Conservation (phyloP, 257 asterid species). For the Penstemon newberryi region DNA sequence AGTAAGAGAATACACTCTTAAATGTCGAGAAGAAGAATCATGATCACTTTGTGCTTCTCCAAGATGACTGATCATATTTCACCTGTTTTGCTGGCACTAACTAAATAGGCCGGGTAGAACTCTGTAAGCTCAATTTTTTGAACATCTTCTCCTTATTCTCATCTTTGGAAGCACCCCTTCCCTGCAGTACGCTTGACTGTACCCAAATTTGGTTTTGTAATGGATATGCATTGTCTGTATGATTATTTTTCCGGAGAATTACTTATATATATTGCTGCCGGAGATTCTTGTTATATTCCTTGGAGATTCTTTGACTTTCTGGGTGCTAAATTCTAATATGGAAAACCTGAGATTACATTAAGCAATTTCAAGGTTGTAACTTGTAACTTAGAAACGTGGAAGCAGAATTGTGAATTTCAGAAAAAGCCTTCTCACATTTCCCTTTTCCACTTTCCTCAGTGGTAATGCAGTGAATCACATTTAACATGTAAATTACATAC, state of each 20-base stretch:
- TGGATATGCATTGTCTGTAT: neutral
- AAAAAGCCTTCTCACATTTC: neutral
- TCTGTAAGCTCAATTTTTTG: too few relatives aligned
- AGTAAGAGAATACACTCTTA: too few relatives aligned
- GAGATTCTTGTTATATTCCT: neutral
- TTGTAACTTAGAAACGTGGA: neutral
- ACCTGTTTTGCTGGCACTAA: too few relatives aligned
- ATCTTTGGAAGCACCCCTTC: too few relatives aligned
- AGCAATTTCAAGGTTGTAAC: neutral
- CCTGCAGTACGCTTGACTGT: too few relatives aligned
- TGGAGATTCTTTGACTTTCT: constrained; percentile 20
- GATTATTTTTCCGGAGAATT: too few relatives aligned
- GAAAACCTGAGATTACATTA: neutral
- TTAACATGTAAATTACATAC: neutral
- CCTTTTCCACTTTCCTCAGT: neutral
- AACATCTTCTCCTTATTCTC: too few relatives aligned
- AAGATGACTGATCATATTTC: too few relatives aligned
- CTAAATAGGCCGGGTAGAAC: too few relatives aligned
- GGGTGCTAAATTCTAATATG: neutral
- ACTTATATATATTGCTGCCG: neutral
- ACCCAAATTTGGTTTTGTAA: too few relatives aligned
- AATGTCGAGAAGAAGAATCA: too few relatives aligned
- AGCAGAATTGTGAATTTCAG: constrained; percentile 9
- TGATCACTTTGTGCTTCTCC: too few relatives aligned
- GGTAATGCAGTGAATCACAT: neutral